Base-by-base conservation (phyloP, 192 early-diverging fungal species). In the Backusella morwellensis region DNA sequence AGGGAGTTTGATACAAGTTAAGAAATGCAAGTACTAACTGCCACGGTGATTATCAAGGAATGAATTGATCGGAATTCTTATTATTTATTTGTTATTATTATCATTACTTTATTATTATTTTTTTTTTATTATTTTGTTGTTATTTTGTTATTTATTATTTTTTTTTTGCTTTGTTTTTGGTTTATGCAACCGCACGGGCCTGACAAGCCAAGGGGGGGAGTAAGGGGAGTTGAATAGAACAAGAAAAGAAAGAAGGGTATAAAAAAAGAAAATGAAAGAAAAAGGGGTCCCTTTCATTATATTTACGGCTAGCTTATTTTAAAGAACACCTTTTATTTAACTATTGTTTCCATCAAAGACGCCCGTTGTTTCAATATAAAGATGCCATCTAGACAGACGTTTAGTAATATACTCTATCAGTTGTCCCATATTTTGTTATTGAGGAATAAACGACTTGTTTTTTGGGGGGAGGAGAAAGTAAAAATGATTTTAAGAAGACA, bases 131-230 rank as follows among this genome's bases (percentile, higher is more conserved):
- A 19, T 54, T 54, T 5, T 54, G 19, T 54, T 54, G 7, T 21
- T 54, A 21, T 54, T 32, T 54, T 17, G 6, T 8, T 54, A 32
- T 32, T 32, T 54, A 21, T 21, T 54, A 21, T 54, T 54, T 54
- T 17, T 23, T 54, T 8, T 23, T 54, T 32, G 32, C 32, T 21
- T 59, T 59, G 23, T 26, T 59, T 59, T 59, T 59, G 11, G 6
- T 71, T 71, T 38, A 71, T 71, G 70, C 70, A 71, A 41, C 70
- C 70, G 70, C 70, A 71, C 70, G 70, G 70, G 70, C 70, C 70
- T 41, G 41, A 59, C 54, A 59, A 59, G 54, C 54, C 54, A 59
- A 11, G 3, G 23, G 23, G 54, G 52, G 21, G 21, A 9, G 19
- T 11, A 5, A 26, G 26, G 32, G 29, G 9, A 66, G 9, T 1